phyloP scores from a whole-genome alignment of 805 yeast species.

The Hanseniaspora singularis region DNA sequence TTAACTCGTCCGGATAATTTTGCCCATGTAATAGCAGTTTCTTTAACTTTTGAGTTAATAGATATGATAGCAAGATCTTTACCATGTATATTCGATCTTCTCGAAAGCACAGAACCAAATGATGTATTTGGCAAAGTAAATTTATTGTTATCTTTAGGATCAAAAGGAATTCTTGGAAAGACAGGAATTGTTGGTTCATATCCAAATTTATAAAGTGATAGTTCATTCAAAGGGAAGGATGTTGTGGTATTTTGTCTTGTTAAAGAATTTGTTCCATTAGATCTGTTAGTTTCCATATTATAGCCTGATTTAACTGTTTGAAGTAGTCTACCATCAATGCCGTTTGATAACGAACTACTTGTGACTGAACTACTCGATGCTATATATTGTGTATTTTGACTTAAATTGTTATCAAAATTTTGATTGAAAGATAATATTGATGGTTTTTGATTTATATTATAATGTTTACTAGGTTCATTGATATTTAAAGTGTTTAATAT shows the following conservation, averaged over 20 bases:
- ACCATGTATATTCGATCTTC: constrained; percentile 53
- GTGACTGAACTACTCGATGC: background rate
- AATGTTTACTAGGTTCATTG: background rate
- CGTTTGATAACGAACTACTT: background rate
- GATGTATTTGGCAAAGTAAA: constrained; percentile 33
- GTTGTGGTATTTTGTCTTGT: constrained; percentile 14
- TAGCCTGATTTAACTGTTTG: constrained; percentile 11
- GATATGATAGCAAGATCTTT: constrained; percentile 61
- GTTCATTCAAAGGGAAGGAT: constrained; percentile 20
- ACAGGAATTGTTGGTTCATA: constrained; percentile 29
- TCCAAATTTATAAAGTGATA: constrained; percentile 26
- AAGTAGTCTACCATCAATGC: background rate
- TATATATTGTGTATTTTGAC: background rate
- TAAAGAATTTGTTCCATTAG: background rate
- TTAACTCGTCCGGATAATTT: constrained; percentile 72
- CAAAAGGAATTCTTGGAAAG: constrained; percentile 39
- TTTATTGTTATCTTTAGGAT: constrained; percentile 40
- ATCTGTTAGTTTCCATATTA: background rate
- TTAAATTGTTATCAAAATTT: background rate
- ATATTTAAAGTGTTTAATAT: constrained; percentile 16
- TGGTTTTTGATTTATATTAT: background rate
- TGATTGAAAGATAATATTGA: constrained; percentile 3
- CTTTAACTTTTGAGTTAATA: constrained; percentile 73
- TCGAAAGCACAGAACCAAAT: constrained; percentile 58
- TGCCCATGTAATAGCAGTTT: constrained; percentile 76